Conservation (phyloP, 352 stramenopile genomes). For the Pythium brachiatum region DNA sequence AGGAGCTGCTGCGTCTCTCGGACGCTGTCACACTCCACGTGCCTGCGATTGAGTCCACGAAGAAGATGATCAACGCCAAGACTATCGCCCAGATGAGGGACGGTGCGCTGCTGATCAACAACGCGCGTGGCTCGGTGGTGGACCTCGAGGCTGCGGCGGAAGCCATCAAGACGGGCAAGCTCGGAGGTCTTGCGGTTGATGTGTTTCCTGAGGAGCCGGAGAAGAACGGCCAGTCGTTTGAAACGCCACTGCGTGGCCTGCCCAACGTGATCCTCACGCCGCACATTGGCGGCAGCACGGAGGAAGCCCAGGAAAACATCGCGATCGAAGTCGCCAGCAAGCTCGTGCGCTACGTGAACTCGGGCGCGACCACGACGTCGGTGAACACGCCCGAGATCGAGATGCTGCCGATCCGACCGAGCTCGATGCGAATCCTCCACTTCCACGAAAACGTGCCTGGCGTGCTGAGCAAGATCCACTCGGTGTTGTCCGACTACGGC, state of each 20-base stretch:
- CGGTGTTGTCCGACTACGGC: slow-evolving; percentile 77
- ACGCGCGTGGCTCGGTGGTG: slow-evolving; percentile 93
- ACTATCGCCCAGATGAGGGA: slow-evolving; percentile 91
- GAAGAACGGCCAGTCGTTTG: slow-evolving; percentile 81
- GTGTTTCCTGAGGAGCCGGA: slow-evolving; percentile 89
- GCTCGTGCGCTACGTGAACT: slow-evolving; percentile 80
- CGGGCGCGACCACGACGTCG: slow-evolving; percentile 74
- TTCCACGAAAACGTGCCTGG: slow-evolving; percentile 85
- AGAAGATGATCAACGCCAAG: slow-evolving; percentile 91
- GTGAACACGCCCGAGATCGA: slow-evolving; percentile 82
- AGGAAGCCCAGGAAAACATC: slow-evolving; percentile 94
- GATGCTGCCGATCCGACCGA: slow-evolving; percentile 66
- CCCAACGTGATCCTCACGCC: slow-evolving; percentile 93
- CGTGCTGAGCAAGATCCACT: slow-evolving; percentile 86
- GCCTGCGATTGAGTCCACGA: slow-evolving; percentile 91
- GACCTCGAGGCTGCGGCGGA: slow-evolving; percentile 91
- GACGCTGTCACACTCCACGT: slow-evolving; percentile 96
- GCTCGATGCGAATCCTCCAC: slow-evolving; percentile 84
- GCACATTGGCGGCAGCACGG: slow-evolving; percentile 95
- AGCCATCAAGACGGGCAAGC: slow-evolving; percentile 85
- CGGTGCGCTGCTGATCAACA: slow-evolving; percentile 93
- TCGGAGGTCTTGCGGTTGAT: slow-evolving; percentile 81
- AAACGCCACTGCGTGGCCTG: slow-evolving; percentile 87
- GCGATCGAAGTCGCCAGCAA: slow-evolving; percentile 79
- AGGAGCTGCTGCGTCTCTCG: slow-evolving; percentile 77